These are phyloP conservation scores for Citrus cavaleriei DNA, from an alignment of 345 rosid species.

Conservation along the genomic window DNA sequence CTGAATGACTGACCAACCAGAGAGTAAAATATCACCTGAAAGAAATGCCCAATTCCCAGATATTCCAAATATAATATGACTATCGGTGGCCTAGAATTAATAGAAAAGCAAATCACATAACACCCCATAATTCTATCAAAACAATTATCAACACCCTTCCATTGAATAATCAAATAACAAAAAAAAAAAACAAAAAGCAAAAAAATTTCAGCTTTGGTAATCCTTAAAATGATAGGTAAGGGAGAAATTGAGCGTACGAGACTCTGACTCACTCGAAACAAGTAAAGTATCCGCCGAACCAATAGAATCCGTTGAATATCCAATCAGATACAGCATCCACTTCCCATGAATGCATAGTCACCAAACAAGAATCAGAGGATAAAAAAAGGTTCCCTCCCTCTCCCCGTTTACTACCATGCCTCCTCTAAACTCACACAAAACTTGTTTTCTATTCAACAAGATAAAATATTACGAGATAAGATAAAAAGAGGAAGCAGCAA, in stretches of 20 bases:
- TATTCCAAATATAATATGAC: neutral
- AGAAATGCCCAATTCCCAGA: neutral
- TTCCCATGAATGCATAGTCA: conserved; percentile 28
- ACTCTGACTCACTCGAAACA: conserved; percentile 24
- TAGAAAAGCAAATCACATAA: neutral
- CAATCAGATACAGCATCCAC: conserved; percentile 33
- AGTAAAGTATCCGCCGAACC: conserved; percentile 36
- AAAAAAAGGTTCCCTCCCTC: conserved; percentile 16
- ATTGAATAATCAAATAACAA: neutral
- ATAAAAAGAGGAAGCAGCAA: conserved; percentile 2
- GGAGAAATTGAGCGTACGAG: neutral
- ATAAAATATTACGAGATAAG: neutral
- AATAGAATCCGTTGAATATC: conserved; percentile 32
- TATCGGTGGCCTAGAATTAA: neutral
- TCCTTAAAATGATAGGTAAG: conserved; percentile 10
- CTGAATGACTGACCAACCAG: conserved; percentile 1
- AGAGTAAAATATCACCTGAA: neutral
- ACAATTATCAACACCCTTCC: neutral
- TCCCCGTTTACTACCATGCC: conserved; percentile 20
- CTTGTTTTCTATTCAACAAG: neutral
- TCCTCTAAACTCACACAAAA: conserved; percentile 7
- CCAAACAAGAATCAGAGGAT: conserved; percentile 8
- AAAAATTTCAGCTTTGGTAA: neutral
- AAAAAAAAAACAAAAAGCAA: neutral
- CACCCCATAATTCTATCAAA: conserved; percentile 2